Conservation (phyloP, 2,329 filamentous ascomycete genomes). For the Epichloe scottii region DNA sequence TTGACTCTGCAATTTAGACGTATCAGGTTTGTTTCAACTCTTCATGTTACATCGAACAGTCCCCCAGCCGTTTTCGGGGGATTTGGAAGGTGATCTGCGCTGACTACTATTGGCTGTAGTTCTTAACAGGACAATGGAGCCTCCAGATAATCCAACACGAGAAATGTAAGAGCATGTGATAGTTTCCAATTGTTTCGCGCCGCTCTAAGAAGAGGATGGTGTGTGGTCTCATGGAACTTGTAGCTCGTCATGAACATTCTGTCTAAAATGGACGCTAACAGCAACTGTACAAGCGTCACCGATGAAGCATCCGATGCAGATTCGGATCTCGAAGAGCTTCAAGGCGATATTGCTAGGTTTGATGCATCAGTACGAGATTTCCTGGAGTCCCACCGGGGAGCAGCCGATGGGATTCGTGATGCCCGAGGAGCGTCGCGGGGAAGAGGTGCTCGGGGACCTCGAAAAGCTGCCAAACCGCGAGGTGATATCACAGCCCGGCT, state of each 20-base stretch:
- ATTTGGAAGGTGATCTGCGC: not conserved
- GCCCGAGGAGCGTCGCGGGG: conserved; percentile 13
- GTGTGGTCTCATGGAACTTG: not conserved
- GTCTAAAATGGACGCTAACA: not conserved
- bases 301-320: conserved; percentile 27
- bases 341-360: conserved; percentile 30
- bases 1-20: no score
- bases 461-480: conserved; percentile 54
- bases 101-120: not conserved
- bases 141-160: not conserved
- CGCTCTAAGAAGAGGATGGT: not conserved
- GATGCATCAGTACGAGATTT: conserved; percentile 30
- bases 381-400: conserved; percentile 24
- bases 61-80: not conserved
- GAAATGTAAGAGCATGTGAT: not conserved
- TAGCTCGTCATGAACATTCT: not conserved
- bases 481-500: conserved; percentile 59
- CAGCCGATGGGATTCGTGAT: conserved; percentile 9
- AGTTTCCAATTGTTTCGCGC: not conserved
- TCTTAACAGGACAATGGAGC: not conserved
- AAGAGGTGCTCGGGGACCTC: conserved; percentile 30
- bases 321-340: conserved; percentile 31
- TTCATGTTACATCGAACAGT: no score
- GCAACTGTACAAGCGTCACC: conserved; percentile 5
- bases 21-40: no score